Base-by-base conservation (phyloP, 1,139 yeast genomes). In the Maudiozyma humilis region DNA sequence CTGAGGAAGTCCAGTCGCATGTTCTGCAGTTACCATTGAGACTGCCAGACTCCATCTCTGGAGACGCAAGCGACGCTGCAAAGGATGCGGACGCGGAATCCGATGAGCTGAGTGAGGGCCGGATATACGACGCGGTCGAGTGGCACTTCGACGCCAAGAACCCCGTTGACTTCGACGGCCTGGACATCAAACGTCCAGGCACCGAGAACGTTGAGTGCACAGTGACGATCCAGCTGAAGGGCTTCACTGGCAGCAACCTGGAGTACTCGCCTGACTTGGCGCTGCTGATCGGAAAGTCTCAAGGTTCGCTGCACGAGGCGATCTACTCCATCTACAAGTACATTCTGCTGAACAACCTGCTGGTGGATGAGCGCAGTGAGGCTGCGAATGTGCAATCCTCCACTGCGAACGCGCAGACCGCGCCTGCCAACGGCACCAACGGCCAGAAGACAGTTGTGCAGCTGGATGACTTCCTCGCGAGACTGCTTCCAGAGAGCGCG, bases 321-420 rank as follows among this genome's bases (percentile, higher is more conserved):
- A 78, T 91, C 23, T 86, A 80, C 54, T 78, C 81, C 20, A 69
- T 91, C 43, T 91, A 96, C 89, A 91, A 86, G 64, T 91, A 91
- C 62, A 82, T 60, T 29, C 41, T 60, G 32, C 49, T 58, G 25
- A 60, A 61, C 42, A 53, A 59, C 39, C 42, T 60, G 15, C 41
- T 61, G 34, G 46, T 49, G 14, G 51, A 50, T 34, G 17, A 10
- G n/a, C n/a, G n/a, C 12, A 27, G n/a, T 10, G n/a, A n/a, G n/a
- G n/a, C n/a, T n/a, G n/a, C n/a, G n/a, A n/a, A n/a, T n/a, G n/a
- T n/a, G n/a, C n/a, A n/a, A n/a, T n/a, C n/a, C n/a, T n/a, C n/a
- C n/a, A n/a, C n/a, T n/a, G n/a, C n/a, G n/a, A n/a, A n/a, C n/a
- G n/a, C n/a, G n/a, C n/a, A n/a, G n/a, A n/a, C n/a, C n/a, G n/a